Evolutionary conservation across 139 green algal genomes (phyloP).

Genomic region (Picochlorum sp.): DNA sequence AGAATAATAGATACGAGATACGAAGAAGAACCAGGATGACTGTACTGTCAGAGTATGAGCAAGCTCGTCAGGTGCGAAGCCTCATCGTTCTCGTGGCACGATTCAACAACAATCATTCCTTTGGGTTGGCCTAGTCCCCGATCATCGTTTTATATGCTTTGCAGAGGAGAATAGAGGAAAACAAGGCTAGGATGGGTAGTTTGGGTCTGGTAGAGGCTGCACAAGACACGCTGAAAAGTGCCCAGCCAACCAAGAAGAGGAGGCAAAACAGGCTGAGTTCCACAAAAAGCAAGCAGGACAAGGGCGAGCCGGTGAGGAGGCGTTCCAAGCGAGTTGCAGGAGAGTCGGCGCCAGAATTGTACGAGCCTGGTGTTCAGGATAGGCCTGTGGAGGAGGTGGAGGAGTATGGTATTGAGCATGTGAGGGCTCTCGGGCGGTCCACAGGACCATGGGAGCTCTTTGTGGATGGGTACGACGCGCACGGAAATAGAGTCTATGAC

Average conservation of each 20-base stretch:
- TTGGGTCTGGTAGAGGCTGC: conserved; percentile 8
- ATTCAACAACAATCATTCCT: no score
- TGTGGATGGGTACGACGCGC: conserved; percentile 21
- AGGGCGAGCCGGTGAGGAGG: background rate
- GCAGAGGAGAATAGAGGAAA: conserved; percentile 19
- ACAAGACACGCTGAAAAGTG: background rate
- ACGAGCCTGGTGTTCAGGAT: no score
- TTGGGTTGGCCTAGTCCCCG: no score
- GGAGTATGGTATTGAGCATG: conserved; percentile 18
- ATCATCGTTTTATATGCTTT: background rate
- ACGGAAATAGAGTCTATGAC: conserved; percentile 28
- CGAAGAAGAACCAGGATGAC: no score
- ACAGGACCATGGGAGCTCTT: conserved; percentile 21
- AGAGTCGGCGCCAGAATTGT: background rate
- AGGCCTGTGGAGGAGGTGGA: background rate
- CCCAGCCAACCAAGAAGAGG: background rate
- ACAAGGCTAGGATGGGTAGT: conserved; percentile 14
- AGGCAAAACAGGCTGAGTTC: background rate
- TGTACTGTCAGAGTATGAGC: no score
- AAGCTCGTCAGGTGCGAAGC: no score
- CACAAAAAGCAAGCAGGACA: background rate
- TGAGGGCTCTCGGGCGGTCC: conserved; percentile 9
- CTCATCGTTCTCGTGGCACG: no score
- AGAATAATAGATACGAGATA: no score
- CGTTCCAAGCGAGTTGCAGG: conserved; percentile 4